Evolutionary conservation across 768 basidiomycete genomes (phyloP).

Genomic region (Leccinum uliginosum): DNA sequence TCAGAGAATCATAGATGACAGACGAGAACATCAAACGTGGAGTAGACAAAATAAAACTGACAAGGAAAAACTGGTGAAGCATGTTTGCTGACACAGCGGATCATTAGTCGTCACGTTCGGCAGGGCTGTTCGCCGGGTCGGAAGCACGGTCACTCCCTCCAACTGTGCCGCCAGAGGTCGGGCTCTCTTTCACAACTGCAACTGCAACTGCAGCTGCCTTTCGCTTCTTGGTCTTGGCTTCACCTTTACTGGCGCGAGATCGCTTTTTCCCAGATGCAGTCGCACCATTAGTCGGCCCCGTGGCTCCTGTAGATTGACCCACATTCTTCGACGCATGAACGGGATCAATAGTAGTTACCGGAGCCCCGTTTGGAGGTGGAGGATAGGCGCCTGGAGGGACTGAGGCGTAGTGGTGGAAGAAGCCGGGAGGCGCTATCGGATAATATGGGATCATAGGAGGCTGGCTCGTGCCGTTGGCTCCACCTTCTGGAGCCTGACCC

Average conservation of each 20-base stretch:
- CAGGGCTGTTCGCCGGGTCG: slow-evolving; percentile 23
- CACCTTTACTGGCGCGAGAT: slow-evolving; percentile 27
- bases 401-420: slow-evolving; percentile 35
- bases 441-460: slow-evolving; percentile 34
- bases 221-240: slow-evolving; percentile 30
- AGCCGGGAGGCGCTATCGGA: slow-evolving; percentile 36
- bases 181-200: slow-evolving; percentile 9
- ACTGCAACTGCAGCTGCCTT: slow-evolving; percentile 15
- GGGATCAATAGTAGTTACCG: slow-evolving; percentile 25
- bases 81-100: slow-evolving; percentile 1
- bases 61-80: background rate
- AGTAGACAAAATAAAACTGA: slow-evolving; percentile 3
- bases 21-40: slow-evolving; percentile 10
- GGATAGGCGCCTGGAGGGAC: slow-evolving; percentile 30
- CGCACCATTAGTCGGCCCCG: slow-evolving; percentile 17
- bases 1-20: slow-evolving; percentile 7
- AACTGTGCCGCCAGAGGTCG: slow-evolving; percentile 22
- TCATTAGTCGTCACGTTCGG: slow-evolving; percentile 22
- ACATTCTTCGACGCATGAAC: slow-evolving; percentile 23
- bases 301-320: slow-evolving; percentile 14
- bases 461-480: slow-evolving; percentile 26
- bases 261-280: slow-evolving; percentile 26
- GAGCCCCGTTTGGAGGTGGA: slow-evolving; percentile 25
- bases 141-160: slow-evolving; percentile 27
- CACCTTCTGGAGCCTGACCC: slow-evolving; percentile 31